Evolutionary conservation across 1,139 yeast species (phyloP).

Genomic region (Blastobotrys proliferans): DNA sequence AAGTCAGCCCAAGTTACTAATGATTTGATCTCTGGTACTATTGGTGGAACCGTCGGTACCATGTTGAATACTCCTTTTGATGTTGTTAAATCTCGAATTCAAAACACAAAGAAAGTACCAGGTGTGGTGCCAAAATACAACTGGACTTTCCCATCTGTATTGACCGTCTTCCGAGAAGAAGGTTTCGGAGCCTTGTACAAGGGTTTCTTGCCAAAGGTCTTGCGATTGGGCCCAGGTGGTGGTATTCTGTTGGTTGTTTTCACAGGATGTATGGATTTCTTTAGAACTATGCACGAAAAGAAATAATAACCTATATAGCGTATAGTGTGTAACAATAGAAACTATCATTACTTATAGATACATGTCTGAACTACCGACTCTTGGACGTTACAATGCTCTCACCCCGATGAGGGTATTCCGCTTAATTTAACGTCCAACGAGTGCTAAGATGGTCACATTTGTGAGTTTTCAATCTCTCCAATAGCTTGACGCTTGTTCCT

Average conservation of each 20-base stretch:
- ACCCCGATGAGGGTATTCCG: conserved; percentile 27
- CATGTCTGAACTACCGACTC: conserved; percentile 62
- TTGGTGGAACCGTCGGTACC: conserved; percentile 97
- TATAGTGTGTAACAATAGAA: not conserved
- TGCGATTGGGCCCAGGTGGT: conserved; percentile 98
- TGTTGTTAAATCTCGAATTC: conserved; percentile 96
- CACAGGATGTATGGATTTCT: conserved; percentile 92
- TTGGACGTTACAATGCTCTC: conserved; percentile 36
- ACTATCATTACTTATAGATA: conserved; percentile 3
- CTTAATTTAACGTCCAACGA: conserved; percentile 40
- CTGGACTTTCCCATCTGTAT: conserved; percentile 85
- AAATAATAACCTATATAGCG: not conserved
- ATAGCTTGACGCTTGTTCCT: conserved; percentile 59
- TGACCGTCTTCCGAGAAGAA: conserved; percentile 81
- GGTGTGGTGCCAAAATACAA: conserved; percentile 71
- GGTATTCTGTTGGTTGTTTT: conserved; percentile 95
- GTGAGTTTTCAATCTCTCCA: conserved; percentile 52
- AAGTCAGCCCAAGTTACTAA: conserved; percentile 71
- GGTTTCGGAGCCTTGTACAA: conserved; percentile 72
- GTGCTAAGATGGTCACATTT: conserved; percentile 53
- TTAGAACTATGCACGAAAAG: conserved; percentile 57
- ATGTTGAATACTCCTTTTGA: conserved; percentile 93
- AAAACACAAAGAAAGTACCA: conserved; percentile 68
- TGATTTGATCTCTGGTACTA: conserved; percentile 86
- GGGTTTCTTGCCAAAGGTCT: conserved; percentile 94